These are phyloP conservation scores for Ophiostoma sp. DNA, from an alignment of 2,329 filamentous ascomycete genomes.

Conservation along the genomic window DNA sequence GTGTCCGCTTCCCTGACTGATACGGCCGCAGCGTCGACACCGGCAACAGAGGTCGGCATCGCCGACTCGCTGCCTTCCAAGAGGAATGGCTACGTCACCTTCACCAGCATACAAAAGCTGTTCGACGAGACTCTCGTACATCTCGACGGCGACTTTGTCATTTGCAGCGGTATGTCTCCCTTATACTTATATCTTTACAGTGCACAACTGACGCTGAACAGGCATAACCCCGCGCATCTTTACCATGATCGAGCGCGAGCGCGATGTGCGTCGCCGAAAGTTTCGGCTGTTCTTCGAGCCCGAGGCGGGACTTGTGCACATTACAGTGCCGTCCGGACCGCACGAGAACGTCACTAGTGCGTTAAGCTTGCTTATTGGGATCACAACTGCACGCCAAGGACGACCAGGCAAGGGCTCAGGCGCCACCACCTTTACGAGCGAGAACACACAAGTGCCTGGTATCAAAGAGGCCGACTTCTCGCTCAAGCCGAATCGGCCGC, in stretches of 20 bases:
- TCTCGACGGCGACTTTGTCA: not conserved
- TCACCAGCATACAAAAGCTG: not conserved
- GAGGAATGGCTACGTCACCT: not conserved
- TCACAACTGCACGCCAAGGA: not conserved
- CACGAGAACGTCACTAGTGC: not conserved
- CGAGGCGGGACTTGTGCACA: not conserved
- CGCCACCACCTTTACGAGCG: not conserved
- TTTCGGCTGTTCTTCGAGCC: not conserved
- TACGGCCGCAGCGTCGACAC: not conserved
- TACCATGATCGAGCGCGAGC: not conserved
- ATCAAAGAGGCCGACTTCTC: slow-evolving; percentile 6
- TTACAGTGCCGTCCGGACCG: slow-evolving; percentile 1
- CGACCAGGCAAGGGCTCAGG: not conserved
- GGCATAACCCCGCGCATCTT: not conserved
- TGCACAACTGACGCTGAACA: not conserved
- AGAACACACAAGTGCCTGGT: not conserved
- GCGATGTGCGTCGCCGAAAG: not conserved
- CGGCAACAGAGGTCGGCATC: not conserved
- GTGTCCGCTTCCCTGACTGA: not conserved
- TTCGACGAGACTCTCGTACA: not conserved
- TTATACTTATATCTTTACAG: not conserved
- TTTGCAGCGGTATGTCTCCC: not conserved
- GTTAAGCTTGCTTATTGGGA: not conserved
- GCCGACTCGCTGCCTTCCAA: not conserved
- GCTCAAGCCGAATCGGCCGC: not conserved